Base-by-base conservation (phyloP, 2,329 filamentous ascomycete species). In the Diaporthe sp. region DNA sequence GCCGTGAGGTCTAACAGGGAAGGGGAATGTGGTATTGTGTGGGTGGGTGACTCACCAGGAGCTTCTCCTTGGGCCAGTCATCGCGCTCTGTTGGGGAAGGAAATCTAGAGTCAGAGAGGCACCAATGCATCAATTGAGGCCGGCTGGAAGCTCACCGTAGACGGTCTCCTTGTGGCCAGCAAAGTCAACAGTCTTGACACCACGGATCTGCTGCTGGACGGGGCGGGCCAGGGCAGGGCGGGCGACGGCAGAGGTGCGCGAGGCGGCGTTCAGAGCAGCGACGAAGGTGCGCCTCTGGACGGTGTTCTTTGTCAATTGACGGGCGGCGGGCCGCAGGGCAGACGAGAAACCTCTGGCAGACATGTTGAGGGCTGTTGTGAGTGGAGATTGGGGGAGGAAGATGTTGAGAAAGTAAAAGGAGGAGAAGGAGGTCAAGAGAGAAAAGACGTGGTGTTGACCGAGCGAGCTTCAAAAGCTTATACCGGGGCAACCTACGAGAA, bases 121-220 rank as follows among this genome's bases (percentile, higher is more conserved):
- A 70, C 58, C n/a, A 42, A 60, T n/a, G 17, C 17, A 50, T 38
- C 52, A 76, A 75, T 55, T 64, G 54, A 77, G 61, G 47, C 67
- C 35, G 28, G 60, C 42, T 38, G 9, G 45, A 40, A 40, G 33
- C 90, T 81, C 87, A 97, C 95, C 95, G 85, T 94, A 98, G 84
- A 99, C 97, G 80, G 93, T 92, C 91, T 99, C 97, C 89, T 97
- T 96, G 84, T 91, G 90, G 82, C 95, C 97, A 80, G 97, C 97
- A 86, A 99, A 99, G 92, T 98, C 96, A 86, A 99, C 96, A 81
- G 96, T 98, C 95, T 99, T 98, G 83, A 98, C 88, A 85, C 97
- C 97, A 84, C 97, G 93, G 79, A 90, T 88, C 89, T 95, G 93
- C 85, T 92, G 89, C 76, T 82, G 81, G 73, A 82, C 82, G 78